A percentile compares a stretch with the other conserved stretches of the same genome.
These are phyloP conservation scores for Penicillium capsulatum DNA, from an alignment of 2,329 filamentous ascomycete species.

Conservation along the genomic window DNA sequence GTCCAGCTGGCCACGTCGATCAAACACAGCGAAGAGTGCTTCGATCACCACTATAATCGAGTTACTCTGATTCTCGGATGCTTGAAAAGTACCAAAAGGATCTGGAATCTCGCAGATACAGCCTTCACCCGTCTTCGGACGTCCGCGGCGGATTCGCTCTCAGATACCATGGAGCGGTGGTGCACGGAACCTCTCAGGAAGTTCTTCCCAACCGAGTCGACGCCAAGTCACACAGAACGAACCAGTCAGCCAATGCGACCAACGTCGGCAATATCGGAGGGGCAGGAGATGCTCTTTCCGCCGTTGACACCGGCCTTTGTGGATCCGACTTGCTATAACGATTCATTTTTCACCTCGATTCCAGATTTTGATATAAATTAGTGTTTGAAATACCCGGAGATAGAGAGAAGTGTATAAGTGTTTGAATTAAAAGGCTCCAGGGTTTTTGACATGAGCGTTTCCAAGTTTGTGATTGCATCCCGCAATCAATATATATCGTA, in stretches of 20 bases:
- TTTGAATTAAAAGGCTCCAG: too few species aligned
- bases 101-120: conserved; percentile 29
- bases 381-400: conserved; percentile 1
- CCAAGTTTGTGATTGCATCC: too few species aligned
- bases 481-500: too few species aligned
- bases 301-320: conserved; percentile 27
- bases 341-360: conserved; percentile 27
- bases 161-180: conserved; percentile 28
- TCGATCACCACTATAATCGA: conserved; percentile 38
- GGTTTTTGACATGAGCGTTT: too few species aligned
- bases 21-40: conserved; percentile 35
- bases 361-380: conserved; percentile 26
- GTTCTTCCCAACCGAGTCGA: conserved; percentile 18
- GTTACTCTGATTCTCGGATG: conserved; percentile 35
- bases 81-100: conserved; percentile 30
- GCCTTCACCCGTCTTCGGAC: conserved; percentile 27
- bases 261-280: conserved; percentile 17
- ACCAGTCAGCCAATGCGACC: conserved; percentile 13
- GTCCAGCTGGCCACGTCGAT: conserved; percentile 33
- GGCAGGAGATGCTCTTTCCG: conserved; percentile 25
- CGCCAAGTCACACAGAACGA: conserved; percentile 17
- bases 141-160: conserved; percentile 28
- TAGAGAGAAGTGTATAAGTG: too few species aligned
- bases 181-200: conserved; percentile 24
- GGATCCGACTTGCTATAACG: conserved; percentile 31